Evolutionary conservation across 1,284 basidiomycete species (phyloP), one percentile per base, ranked within the genome.

Genomic region (Naganishia albida): DNA sequence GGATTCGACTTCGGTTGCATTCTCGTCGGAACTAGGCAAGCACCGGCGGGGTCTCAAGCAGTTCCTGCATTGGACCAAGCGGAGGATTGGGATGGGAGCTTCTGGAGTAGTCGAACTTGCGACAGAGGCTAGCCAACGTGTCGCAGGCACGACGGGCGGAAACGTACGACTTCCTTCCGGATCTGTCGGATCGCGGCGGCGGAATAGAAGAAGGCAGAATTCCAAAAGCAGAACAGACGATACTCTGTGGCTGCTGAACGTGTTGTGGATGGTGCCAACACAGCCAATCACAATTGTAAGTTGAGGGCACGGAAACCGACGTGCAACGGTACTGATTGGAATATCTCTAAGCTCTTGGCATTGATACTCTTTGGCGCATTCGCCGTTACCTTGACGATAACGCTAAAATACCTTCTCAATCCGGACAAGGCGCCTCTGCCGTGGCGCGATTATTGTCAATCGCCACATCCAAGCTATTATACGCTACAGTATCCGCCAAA

Each of bases 401-500:
- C 90, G 63, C 84, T 97, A 77, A 93, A 93, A 75, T 89, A 95
- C 78, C 85, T 94, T 69, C 85, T 97, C 74, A 94, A 97, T 75
- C 92, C 93, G 51, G 95, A 99, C 83, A 97, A 97, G 78, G 88
- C 90, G 64, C 88, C 92, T 16, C 80, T 95, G 34, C 93, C 94
- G 49, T 99, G 93, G 93, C 86, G 93, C 70, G 86, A 88, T 28
- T 95, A 95, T 77, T 98, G 95, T 85, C 88, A 60, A 80, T 86
- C 68, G 83, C 86, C 72, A 44, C 70, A 76, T 43, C 77, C 78
- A 0, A 70, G 72, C 15, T 71, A 77, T 42, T 77, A 73, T 67
- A 72, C 74, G n/a, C 68, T 79, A 15, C n/a, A 65, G 28, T 56
- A 50, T 20, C 34, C 63, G n/a, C 63, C 67, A 63, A n/a, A 69